Conservation (phyloP, 495 filamentous ascomycete genomes). For the Lophiostoma macrostomum region DNA sequence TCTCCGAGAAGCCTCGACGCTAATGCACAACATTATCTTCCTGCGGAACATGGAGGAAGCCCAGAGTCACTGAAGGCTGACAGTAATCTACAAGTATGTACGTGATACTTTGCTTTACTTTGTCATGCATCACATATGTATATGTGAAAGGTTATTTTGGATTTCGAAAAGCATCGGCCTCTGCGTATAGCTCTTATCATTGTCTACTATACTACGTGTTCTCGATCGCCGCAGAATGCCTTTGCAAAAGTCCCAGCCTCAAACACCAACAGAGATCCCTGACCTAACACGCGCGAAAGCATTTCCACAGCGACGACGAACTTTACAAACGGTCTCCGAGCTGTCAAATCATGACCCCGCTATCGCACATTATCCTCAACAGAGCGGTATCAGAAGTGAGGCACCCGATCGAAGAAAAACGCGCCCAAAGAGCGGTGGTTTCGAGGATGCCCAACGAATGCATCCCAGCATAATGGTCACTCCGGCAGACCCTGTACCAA, state of each 20-base stretch:
- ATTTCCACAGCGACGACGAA: conserved; percentile 4
- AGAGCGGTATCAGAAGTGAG: neutral
- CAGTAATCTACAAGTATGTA: neutral
- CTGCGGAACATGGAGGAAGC: neutral
- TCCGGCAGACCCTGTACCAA: neutral
- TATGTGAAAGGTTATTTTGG: no score
- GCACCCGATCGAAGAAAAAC: neutral
- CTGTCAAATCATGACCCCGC: neutral
- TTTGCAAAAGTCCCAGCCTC: neutral
- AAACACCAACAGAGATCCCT: neutral
- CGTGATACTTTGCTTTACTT: neutral
- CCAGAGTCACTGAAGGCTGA: neutral
- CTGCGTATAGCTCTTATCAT: neutral
- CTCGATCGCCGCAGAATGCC: neutral
- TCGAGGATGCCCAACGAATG: neutral
- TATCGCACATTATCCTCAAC: neutral
- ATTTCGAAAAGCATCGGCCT: neutral
- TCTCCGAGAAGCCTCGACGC: neutral
- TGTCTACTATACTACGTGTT: neutral
- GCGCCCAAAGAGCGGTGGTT: neutral
- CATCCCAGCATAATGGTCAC: neutral
- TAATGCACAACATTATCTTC: neutral
- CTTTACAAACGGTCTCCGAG: conserved; percentile 6
- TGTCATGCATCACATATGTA: neutral
- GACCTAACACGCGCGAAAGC: neutral